These are phyloP conservation scores for Brassica hybrid DNA, from an alignment of 441 rosid species.

Conservation along the genomic window DNA sequence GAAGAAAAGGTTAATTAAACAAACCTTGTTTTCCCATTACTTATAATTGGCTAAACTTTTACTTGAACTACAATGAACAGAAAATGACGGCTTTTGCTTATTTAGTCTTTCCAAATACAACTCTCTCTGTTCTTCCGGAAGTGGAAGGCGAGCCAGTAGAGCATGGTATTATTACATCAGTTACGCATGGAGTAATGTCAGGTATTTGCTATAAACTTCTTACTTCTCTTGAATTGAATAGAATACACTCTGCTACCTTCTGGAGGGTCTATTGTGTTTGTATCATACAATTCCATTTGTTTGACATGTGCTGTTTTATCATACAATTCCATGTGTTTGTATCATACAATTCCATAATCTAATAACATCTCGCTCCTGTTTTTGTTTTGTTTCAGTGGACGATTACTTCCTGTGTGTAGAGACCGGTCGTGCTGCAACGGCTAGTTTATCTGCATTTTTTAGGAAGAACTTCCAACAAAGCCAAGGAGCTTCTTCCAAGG, in stretches of 20 bases:
- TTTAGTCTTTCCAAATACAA: conserved; percentile 84
- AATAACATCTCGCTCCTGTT: background rate
- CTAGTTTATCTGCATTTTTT: conserved; percentile 78
- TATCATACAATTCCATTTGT: conserved; percentile 16
- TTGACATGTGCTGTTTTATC: background rate
- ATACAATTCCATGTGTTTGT: too few relatives aligned
- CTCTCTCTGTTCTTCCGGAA: conserved; percentile 63
- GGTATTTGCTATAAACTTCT: conserved; percentile 20
- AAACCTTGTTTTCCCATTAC: background rate
- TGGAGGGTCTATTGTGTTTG: background rate
- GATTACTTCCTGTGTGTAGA: conserved; percentile 76
- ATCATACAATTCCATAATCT: conserved; percentile 6
- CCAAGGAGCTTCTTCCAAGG: conserved; percentile 50
- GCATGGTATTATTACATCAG: conserved; percentile 83
- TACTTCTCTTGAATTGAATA: too few relatives aligned
- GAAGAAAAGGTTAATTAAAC: conserved; percentile 76
- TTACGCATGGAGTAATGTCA: conserved; percentile 66
- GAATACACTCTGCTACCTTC: background rate
- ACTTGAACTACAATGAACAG: conserved; percentile 49
- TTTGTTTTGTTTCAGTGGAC: conserved; percentile 57
- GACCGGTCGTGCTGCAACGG: conserved; percentile 73
- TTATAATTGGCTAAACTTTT: conserved; percentile 15
- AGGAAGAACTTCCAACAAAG: conserved; percentile 73
- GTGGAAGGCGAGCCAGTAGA: conserved; percentile 63
- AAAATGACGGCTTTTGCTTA: conserved; percentile 80